These are phyloP conservation scores for Parascedosporium putredinis DNA, from an alignment of 2,329 filamentous ascomycete genomes.

Conservation along the genomic window DNA sequence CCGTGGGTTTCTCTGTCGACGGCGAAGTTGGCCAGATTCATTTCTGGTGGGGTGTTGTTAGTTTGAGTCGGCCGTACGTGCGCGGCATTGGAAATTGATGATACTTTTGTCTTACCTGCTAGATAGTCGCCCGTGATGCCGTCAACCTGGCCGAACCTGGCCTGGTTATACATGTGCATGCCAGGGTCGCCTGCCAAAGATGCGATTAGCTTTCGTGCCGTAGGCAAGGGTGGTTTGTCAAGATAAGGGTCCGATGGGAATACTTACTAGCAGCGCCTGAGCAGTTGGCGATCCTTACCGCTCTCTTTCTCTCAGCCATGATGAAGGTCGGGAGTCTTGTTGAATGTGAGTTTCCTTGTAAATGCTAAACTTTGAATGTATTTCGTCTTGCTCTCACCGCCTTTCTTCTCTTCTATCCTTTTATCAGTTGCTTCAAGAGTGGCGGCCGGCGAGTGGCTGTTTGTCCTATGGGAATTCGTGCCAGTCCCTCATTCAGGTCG, in stretches of 20 bases:
- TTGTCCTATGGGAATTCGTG: too few species aligned
- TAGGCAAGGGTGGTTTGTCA: slow-evolving; percentile 13
- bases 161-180: slow-evolving; percentile 19
- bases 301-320: slow-evolving; percentile 7
- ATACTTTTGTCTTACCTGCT: slow-evolving; percentile 27
- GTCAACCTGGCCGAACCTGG: slow-evolving; percentile 25
- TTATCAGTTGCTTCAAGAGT: too few species aligned
- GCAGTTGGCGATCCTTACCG: slow-evolving; percentile 17
- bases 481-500: too few species aligned
- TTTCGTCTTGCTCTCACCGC: too few species aligned
- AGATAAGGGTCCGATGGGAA: not conserved
- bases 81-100: slow-evolving; percentile 16
- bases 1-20: not conserved
- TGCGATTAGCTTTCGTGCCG: slow-evolving; percentile 1
- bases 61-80: not conserved
- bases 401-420: too few species aligned
- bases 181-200: slow-evolving; percentile 12
- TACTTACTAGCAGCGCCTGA: slow-evolving; percentile 15
- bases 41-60: slow-evolving; percentile 13
- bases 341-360: not conserved
- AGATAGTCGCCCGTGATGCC: slow-evolving; percentile 45
- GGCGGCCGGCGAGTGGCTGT: too few species aligned
- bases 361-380: too few species aligned
- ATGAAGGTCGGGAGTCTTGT: not conserved
- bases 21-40: slow-evolving; percentile 17